phyloP scores from a whole-genome alignment of 129 eudicot species.

The Lonicera japonica region DNA sequence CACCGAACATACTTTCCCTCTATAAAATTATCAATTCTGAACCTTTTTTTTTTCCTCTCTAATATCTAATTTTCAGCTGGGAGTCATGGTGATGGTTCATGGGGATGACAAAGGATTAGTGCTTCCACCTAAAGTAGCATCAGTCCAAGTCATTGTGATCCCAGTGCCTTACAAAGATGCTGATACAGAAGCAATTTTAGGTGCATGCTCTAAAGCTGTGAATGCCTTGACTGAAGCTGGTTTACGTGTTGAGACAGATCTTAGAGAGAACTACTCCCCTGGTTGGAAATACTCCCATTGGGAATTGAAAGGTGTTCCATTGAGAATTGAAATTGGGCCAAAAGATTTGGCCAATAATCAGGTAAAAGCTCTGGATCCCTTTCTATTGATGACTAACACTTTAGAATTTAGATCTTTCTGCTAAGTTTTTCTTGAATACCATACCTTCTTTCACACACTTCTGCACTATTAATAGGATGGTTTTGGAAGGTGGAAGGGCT shows the following conservation, averaged over 20 bases:
- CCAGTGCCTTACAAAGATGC: constrained; percentile 93
- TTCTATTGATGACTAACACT: too few species aligned
- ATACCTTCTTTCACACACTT: too few species aligned
- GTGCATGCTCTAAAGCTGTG: constrained; percentile 69
- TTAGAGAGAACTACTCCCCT: constrained; percentile 33
- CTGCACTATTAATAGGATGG: too few species aligned
- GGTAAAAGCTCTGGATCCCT: constrained; percentile 50
- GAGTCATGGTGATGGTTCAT: constrained; percentile 96
- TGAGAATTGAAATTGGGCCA: constrained; percentile 65
- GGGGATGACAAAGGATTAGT: constrained; percentile 97
- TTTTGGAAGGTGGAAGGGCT: too few species aligned
- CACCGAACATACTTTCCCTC: too few species aligned
- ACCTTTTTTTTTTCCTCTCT: too few species aligned
- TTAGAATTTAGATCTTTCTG: too few species aligned
- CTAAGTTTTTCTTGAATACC: too few species aligned
- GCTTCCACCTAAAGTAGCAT: constrained; percentile 87
- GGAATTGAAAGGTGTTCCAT: too few species aligned
- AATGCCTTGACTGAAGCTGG: constrained; percentile 56
- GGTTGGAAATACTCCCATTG: too few species aligned
- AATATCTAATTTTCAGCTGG: constrained; percentile 53
- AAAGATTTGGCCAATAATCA: constrained; percentile 78
- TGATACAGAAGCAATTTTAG: constrained; percentile 55
- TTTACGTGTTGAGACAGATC: constrained; percentile 76
- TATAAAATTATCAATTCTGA: too few species aligned
- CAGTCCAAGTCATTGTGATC: constrained; percentile 72